These are phyloP conservation scores for Amanita muscaria DNA, from an alignment of 768 basidiomycete species.

Conservation along the genomic window DNA sequence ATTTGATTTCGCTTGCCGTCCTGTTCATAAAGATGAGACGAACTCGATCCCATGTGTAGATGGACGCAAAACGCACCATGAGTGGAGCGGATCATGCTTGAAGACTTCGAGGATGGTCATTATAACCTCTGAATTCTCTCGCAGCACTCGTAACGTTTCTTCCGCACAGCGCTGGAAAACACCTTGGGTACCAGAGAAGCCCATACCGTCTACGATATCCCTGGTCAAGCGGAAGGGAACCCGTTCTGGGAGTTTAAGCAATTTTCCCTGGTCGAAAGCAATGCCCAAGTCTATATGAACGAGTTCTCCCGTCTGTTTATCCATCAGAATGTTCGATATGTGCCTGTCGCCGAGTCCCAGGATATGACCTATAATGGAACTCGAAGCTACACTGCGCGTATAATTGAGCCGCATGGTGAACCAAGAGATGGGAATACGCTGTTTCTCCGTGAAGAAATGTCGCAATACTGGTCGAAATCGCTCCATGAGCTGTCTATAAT, in stretches of 20 bases:
- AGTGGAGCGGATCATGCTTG: conserved; percentile 91
- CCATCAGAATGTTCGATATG: conserved; percentile 84
- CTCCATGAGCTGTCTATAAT: conserved; percentile 29
- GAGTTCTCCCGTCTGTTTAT: conserved; percentile 73
- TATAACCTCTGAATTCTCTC: conserved; percentile 78
- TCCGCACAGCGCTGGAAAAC: conserved; percentile 95
- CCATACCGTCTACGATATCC: conserved; percentile 93
- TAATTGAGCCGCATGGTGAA: conserved; percentile 87
- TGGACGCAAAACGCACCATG: conserved; percentile 48
- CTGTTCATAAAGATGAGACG: conserved; percentile 24
- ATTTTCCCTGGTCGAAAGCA: conserved; percentile 93
- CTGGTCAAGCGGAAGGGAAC: conserved; percentile 94
- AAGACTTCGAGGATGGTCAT: conserved; percentile 96
- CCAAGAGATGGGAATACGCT: conserved; percentile 86
- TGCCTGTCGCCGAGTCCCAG: conserved; percentile 93
- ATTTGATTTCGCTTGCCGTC: conserved; percentile 72
- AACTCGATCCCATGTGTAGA: neutral
- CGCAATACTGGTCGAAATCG: conserved; percentile 81
- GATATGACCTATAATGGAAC: conserved; percentile 88
- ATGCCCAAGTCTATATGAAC: conserved; percentile 97
- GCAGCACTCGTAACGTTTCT: conserved; percentile 86
- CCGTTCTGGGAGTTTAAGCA: conserved; percentile 69
- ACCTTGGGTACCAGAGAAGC: conserved; percentile 80
- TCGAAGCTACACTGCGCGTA: conserved; percentile 86
- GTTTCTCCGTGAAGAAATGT: conserved; percentile 87